Evolutionary conservation across 2,329 filamentous ascomycete genomes (phyloP), one percentile per base, ranked within the genome.

Genomic region (Aspergillus quadrilineatus): DNA sequence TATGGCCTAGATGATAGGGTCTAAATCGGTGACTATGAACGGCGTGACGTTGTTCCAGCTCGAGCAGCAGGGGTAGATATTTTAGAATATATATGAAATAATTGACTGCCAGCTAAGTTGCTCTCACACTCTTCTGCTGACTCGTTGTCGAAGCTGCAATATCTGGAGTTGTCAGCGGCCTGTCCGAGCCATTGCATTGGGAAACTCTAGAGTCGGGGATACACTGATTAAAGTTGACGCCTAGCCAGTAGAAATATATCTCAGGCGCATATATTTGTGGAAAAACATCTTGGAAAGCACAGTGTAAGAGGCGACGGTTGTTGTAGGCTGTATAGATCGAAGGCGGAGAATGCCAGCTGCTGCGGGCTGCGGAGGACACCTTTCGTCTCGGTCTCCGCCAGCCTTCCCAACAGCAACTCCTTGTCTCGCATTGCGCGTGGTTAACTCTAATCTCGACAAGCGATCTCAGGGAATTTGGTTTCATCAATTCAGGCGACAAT

Each of bases 11-110:
- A 43, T 12, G 55, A 67, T 12, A 65, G 69, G 15, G 59, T 68
- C 8, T 70, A 66, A 46, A 58, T 70, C 12, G 69, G 69, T 6
- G 69, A 71, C 53, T 70, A 64, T 51, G 48, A 56, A 54, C 32
- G 54, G 29, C 63, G 68, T 12, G 69, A 72, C 63, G 57, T 71
- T 26, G 15, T 58, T 8, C 59, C 68, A n/a, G 66, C 67, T 4
- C 56, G 37, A n/a, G 53, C 37, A 39, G 63, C 50, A 26, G 66
- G 67, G 0, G 64, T 72, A 9, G 29, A 37, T 29, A 37, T 30
- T 6, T 29, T 55, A 2, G 3, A 6, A 22, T 44, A 2, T 47
- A 48, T 15, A 15, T 22, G 22, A 22, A 43, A 48, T 42, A 5
- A 14, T 5, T 37, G 34, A 14, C 5, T 37, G 34, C 12, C 34